Conservation (phyloP, 176 grass and related monocot species). For the Bothriochloa decipiens region DNA sequence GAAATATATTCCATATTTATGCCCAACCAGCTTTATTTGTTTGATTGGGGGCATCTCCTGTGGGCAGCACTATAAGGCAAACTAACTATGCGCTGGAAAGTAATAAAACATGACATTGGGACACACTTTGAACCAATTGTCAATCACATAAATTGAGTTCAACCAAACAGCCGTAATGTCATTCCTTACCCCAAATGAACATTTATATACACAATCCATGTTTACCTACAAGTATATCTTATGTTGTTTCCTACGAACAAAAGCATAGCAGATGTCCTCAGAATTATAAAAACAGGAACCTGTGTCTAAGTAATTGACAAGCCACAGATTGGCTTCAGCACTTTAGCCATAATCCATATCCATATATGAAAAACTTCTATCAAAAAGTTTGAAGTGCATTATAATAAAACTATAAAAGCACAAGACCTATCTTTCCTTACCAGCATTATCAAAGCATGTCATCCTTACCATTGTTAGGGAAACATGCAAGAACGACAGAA, state of each 20-base stretch:
- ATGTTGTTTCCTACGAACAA: constrained; percentile 6
- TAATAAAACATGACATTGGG: neutral
- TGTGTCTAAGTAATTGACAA: constrained; percentile 18
- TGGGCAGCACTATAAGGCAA: neutral
- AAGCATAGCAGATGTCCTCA: neutral
- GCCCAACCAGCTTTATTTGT: neutral
- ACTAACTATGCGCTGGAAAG: neutral
- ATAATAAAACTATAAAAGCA: constrained; percentile 29
- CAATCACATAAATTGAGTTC: neutral
- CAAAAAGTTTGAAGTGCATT: constrained; percentile 28
- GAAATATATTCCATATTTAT: neutral
- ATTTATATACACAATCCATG: neutral
- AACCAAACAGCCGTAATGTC: neutral
- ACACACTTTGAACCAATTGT: neutral
- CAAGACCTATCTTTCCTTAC: constrained; percentile 59
- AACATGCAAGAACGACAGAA: constrained; percentile 51
- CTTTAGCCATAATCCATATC: neutral
- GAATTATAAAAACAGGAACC: neutral
- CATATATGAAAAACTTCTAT: neutral
- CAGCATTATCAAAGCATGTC: constrained; percentile 50
- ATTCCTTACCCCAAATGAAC: neutral
- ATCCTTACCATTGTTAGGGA: constrained; percentile 57
- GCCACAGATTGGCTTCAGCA: neutral
- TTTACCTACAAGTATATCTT: constrained; percentile 1
- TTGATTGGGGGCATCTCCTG: neutral